phyloP scores from a whole-genome alignment of 2,329 filamentous ascomycete genomes.

The Fonsecaea monophora region DNA sequence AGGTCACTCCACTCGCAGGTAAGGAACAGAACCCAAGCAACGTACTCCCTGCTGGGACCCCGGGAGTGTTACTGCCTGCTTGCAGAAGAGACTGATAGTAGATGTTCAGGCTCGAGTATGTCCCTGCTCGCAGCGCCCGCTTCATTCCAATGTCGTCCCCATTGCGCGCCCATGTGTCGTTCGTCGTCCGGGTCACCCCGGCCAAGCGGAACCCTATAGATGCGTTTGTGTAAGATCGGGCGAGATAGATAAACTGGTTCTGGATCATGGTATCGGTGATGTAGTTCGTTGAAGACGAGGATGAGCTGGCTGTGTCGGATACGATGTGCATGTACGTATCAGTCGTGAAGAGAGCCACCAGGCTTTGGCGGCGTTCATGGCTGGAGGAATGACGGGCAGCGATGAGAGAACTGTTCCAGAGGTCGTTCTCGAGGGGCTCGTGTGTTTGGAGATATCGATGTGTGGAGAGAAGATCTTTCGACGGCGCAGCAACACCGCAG shows the following conservation, averaged over 20 bases:
- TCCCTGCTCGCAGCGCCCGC: conserved; percentile 59
- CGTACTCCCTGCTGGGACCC: conserved; percentile 42
- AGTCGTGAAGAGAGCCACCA: conserved; percentile 25
- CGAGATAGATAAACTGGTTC: conserved; percentile 45
- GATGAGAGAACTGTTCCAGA: conserved; percentile 31
- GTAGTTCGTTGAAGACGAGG: conserved; percentile 25
- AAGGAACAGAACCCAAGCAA: conserved; percentile 64
- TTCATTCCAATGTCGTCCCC: conserved; percentile 61
- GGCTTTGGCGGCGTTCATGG: conserved; percentile 22
- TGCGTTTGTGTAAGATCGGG: conserved; percentile 54
- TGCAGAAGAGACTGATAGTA: conserved; percentile 65
- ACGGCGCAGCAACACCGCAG: conserved; percentile 29
- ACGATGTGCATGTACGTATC: conserved; percentile 54
- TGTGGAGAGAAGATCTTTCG: conserved; percentile 27
- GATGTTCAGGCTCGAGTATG: conserved; percentile 62
- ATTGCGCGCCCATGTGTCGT: conserved; percentile 62
- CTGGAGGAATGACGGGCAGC: conserved; percentile 13
- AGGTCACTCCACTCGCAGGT: conserved; percentile 50
- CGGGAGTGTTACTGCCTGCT: conserved; percentile 39
- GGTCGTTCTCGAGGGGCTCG: conserved; percentile 33
- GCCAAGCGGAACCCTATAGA: conserved; percentile 59
- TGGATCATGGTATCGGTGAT: conserved; percentile 32
- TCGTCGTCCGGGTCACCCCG: conserved; percentile 58
- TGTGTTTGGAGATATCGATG: conserved; percentile 32
- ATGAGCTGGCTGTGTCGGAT: conserved; percentile 41